Conservation (phyloP, 1,284 basidiomycete genomes). For the Sanghuangporus baumii region DNA sequence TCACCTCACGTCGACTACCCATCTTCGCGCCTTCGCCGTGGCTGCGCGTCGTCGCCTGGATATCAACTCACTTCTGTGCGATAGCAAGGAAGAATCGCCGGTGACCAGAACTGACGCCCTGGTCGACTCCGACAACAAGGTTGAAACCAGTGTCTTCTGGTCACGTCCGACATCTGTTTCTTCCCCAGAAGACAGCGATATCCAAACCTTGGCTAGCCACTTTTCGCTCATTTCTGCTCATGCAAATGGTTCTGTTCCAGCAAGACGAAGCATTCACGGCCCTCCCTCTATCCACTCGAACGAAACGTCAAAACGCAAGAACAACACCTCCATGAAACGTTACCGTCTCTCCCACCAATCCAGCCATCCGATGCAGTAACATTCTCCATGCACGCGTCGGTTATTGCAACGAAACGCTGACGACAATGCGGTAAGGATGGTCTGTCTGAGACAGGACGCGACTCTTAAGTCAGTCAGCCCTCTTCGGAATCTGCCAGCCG, state of each 20-base stretch:
- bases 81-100: conserved; percentile 32
- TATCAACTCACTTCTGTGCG: conserved; percentile 66
- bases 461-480: background rate
- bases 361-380: background rate
- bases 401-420: background rate
- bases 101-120: background rate
- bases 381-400: background rate
- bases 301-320: too few species aligned
- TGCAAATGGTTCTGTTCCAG: too few species aligned
- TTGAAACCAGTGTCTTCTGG: too few species aligned
- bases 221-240: too few species aligned
- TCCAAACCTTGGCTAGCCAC: too few species aligned
- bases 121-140: background rate
- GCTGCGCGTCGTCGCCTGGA: conserved; percentile 54
- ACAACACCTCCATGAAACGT: background rate
- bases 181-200: too few species aligned
- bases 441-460: conserved; percentile 2
- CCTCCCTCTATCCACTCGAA: too few species aligned
- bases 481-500: conserved; percentile 4
- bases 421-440: background rate
- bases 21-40: conserved; percentile 35
- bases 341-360: background rate
- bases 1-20: background rate
- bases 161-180: too few species aligned
- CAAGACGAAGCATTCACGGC: too few species aligned